A percentile compares a stretch with the other conserved stretches of the same genome.
Evolutionary conservation across 768 basidiomycete genomes (phyloP).

Genomic region (Phaeotremella fagi): DNA sequence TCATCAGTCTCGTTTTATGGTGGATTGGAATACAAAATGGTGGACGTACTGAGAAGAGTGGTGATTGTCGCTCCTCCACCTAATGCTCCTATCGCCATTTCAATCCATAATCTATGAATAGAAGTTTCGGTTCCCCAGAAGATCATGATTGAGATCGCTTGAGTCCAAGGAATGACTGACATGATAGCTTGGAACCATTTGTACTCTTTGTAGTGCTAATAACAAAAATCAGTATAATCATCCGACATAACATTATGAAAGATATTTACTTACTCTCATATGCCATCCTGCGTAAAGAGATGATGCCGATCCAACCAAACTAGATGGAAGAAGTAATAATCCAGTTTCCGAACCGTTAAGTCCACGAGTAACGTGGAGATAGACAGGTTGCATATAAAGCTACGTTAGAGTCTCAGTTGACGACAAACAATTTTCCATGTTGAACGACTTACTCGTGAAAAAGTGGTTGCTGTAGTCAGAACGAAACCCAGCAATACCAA

Average conservation of each 20-base stretch:
- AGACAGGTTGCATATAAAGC: constrained; percentile 41
- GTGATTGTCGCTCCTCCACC: constrained; percentile 30
- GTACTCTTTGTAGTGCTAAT: constrained; percentile 32
- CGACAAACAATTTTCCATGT: neutral
- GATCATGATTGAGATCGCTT: constrained; percentile 25
- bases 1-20: neutral
- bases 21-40: neutral
- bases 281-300: constrained; percentile 41
- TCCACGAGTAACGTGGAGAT: constrained; percentile 36
- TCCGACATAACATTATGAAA: neutral
- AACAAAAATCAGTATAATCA: neutral
- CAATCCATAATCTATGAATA: constrained; percentile 24
- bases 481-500: constrained; percentile 26
- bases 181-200: constrained; percentile 33
- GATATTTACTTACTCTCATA: constrained; percentile 22
- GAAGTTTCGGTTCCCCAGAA: constrained; percentile 24
- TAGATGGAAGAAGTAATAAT: constrained; percentile 23
- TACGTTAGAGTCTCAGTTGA: constrained; percentile 1
- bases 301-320: constrained; percentile 26
- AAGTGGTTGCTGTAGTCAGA: constrained; percentile 25
- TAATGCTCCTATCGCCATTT: constrained; percentile 32
- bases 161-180: constrained; percentile 26
- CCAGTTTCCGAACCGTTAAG: constrained; percentile 34
- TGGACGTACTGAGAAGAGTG: constrained; percentile 23
- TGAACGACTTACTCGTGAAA: constrained; percentile 23